Percentiles rank a stretch among this genome's conserved stretches.
phyloP scores from a whole-genome alignment of 1,284 basidiomycete species.

The Ceratobasidium papillatum region DNA sequence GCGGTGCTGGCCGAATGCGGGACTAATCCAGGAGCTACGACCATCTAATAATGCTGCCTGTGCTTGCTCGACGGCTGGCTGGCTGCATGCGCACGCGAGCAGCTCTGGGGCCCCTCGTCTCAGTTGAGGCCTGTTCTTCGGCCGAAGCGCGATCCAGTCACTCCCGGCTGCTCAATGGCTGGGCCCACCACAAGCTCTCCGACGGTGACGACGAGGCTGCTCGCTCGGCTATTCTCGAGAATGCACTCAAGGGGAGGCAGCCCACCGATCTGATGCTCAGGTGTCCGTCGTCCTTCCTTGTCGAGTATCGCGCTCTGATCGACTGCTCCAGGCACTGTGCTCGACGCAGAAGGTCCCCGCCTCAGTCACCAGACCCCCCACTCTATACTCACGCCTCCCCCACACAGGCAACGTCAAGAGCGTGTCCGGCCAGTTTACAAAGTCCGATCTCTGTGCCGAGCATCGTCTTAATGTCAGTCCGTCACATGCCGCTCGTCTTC shows the following conservation, averaged over 20 bases:
- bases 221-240: constrained; percentile 76
- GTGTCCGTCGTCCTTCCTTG: constrained; percentile 61
- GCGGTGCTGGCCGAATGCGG: not conserved
- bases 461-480: constrained; percentile 84
- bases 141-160: constrained; percentile 7
- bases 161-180: not conserved
- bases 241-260: constrained; percentile 81
- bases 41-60: not conserved
- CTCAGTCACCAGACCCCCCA: constrained; percentile 2
- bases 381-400: constrained; percentile 43
- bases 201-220: constrained; percentile 71
- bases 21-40: not conserved
- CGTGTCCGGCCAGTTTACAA: constrained; percentile 90
- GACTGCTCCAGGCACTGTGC: constrained; percentile 73
- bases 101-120: constrained; percentile 22
- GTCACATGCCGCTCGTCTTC: constrained; percentile 27
- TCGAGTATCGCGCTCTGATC: constrained; percentile 32
- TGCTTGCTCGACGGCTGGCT: constrained; percentile 3
- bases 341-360: constrained; percentile 76
- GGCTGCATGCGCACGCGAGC: constrained; percentile 1
- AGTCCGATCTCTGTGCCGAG: constrained; percentile 86
- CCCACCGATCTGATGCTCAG: constrained; percentile 82
- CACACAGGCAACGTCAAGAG: constrained; percentile 81
- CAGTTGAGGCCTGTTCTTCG: constrained; percentile 25
- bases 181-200: constrained; percentile 20